Evolutionary conservation across 2,329 filamentous ascomycete species (phyloP), one percentile per base, ranked within the genome.

Genomic region (Cryphonectria nitschkei): DNA sequence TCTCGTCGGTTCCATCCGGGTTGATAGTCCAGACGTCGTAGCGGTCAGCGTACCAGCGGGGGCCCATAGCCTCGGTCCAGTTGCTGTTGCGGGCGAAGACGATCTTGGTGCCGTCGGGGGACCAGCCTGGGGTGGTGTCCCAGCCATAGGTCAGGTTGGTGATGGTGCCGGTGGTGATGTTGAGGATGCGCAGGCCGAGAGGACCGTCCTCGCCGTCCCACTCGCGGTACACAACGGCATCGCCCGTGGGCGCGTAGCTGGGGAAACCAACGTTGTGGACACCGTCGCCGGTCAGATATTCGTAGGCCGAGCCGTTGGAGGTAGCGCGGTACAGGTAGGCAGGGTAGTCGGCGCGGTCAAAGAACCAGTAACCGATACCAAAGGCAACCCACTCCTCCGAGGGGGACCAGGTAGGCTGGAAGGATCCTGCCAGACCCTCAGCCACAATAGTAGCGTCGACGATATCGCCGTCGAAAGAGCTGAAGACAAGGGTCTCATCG

Each of bases 21-120:
- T 73, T 74, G 65, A 84, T 82, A 2, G 81, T 84, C 71, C 77
- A 82, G 37, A 84, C 75, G 46, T 84, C 81, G 68, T 80, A 84
- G 65, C 78, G 79, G 2, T 73, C 72, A 22, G 68, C 68, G 70
- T 65, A 61, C 70, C 70, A 72, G 16, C 68, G 64, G 13, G 43
- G 52, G 32, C 68, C 70, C 26, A 68, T 70, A 19, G 61, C 68
- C 3, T 54, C 3, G 13, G 70, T 72, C 70, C 67, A 72, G 34
- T 73, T 79, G 22, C 74, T 79, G 54, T 78, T 77, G 46, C 81
- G 78, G 2, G 81, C 81, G 73, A 83, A 82, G 52, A 82, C 76
- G 62, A 82, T 82, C 11, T 74, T 74, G 58, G 79, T 75, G 6
- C 81, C 81, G 52, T 82, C 78, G 0, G 82, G 81, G 0, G 79